These are phyloP conservation scores for Hypoxylon perforatum DNA, from an alignment of 495 filamentous ascomycete genomes.

Conservation along the genomic window DNA sequence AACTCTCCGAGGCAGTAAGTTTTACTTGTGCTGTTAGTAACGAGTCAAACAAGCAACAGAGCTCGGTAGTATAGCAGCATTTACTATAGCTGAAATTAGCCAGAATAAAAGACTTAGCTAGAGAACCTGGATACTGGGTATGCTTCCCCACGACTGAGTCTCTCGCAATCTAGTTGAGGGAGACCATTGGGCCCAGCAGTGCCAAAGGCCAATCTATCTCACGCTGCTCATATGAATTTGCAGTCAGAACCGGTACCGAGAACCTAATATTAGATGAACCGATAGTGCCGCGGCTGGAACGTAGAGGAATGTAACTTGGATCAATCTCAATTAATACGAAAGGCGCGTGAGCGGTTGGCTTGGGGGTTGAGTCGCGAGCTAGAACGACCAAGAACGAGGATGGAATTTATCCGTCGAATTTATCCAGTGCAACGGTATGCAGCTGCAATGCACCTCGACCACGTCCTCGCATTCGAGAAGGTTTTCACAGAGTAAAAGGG, in stretches of 20 bases:
- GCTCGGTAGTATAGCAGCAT: not conserved
- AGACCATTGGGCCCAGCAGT: slow-evolving; percentile 19
- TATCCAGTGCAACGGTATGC: slow-evolving; percentile 40
- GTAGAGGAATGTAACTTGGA: not conserved
- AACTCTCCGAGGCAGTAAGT: not conserved
- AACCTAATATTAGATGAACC: slow-evolving; percentile 29
- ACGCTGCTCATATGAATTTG: slow-evolving; percentile 16
- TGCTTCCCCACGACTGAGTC: not conserved
- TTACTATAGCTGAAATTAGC: slow-evolving; percentile 1
- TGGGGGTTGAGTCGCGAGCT: slow-evolving; percentile 27
- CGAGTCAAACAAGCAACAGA: not conserved
- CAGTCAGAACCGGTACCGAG: slow-evolving; percentile 19
- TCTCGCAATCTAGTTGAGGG: slow-evolving; percentile 17
- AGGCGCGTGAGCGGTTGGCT: slow-evolving; percentile 32
- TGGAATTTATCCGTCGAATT: slow-evolving; percentile 39
- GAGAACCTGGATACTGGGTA: slow-evolving; percentile 21
- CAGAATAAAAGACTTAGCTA: not conserved
- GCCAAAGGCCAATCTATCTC: slow-evolving; percentile 27
- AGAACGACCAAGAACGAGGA: slow-evolving; percentile 27
- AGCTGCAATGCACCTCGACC: slow-evolving; percentile 37
- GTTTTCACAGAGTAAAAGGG: slow-evolving; percentile 7
- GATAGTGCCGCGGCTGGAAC: slow-evolving; percentile 22
- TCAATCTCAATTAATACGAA: slow-evolving; percentile 16
- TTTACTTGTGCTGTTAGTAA: not conserved
- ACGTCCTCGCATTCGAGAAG: slow-evolving; percentile 27